Evolutionary conservation across 345 rosid species (phyloP), one percentile per base, ranked within the genome.

Genomic region (Excoecaria cochinchinensis): DNA sequence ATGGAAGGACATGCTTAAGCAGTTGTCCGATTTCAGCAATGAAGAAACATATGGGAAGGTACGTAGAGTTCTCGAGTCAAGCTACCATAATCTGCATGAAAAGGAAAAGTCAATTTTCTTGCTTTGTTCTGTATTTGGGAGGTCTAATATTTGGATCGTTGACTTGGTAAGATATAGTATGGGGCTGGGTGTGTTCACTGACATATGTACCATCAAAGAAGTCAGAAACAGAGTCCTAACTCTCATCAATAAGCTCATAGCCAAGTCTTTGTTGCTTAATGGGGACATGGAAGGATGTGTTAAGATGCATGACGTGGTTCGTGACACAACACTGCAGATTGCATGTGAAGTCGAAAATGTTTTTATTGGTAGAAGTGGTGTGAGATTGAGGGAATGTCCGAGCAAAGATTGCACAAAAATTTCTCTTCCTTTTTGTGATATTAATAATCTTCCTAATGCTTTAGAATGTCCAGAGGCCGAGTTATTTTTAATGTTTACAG

Each of bases 391-490:
- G 5, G 2, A 59, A 24, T 44, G 66, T 53, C 8, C 22, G 2
- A 36, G 14, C 7, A 46, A 16, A 6, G 22, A 59, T 15, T 69
- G 13, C 4, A 67, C 44, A 1, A 38, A 38, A 36, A 60, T 76
- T 17, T 47, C 50, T 47, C 16, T 76, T 10, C n/a, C 24, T 0
- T 10, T 3, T 38, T 31, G 50, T 16, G 8, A n/a, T n/a, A 9
- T 16, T 5, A 22, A 2, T 22, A 67, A 47, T 11, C 55, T 76
- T 13, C 79, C 74, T 8, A 38, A 8, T 36, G 46, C 11, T 0
- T 7, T 77, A 13, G n/a, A 51, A 15, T 77, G 71, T 5, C 76
- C 70, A 24, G 16, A 71, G 5, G 44, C 61, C 0, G 48, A 51
- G 2, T 52, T 69, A 0, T 44, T 71, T 16, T 7, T 9, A 4